phyloP scores from a whole-genome alignment of 2,329 filamentous ascomycete species.

The Zymoseptoria crescenta region DNA sequence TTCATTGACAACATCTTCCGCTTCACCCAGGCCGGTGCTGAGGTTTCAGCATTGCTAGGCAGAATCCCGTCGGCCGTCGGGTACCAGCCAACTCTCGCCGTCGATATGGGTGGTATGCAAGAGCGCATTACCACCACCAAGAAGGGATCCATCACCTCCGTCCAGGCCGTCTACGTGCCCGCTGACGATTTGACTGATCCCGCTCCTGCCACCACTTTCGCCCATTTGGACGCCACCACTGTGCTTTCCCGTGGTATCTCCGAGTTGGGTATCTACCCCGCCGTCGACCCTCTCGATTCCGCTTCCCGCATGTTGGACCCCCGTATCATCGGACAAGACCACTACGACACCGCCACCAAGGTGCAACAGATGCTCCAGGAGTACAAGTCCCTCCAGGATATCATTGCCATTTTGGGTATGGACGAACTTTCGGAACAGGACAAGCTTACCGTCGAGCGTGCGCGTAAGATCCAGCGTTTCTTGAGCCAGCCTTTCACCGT shows the following conservation, averaged over 20 bases:
- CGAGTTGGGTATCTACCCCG: conserved; percentile 99
- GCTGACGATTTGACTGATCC: conserved; percentile 99
- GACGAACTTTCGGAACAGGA: conserved; percentile 98
- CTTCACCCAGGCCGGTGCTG: conserved; percentile 99
- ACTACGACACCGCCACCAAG: conserved; percentile 89
- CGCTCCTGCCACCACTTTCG: conserved; percentile 98
- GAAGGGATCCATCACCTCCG: conserved; percentile 99
- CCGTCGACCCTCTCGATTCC: conserved; percentile 98
- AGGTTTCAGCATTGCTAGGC: conserved; percentile 98
- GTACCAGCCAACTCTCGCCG: conserved; percentile 97
- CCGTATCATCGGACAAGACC: conserved; percentile 94
- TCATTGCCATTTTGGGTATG: conserved; percentile 98
- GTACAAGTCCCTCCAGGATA: conserved; percentile 99
- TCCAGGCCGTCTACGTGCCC: conserved; percentile 99
- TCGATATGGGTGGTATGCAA: conserved; percentile 99
- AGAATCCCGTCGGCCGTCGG: conserved; percentile 99
- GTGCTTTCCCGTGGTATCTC: conserved; percentile 99
- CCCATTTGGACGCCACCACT: conserved; percentile 99
- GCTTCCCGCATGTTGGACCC: conserved; percentile 99
- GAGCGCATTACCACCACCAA: conserved; percentile 99
- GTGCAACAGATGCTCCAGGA: conserved; percentile 99
- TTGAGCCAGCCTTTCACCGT: conserved; percentile 98
- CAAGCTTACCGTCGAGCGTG: conserved; percentile 99
- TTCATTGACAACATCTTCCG: conserved; percentile 99
- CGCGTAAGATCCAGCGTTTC: conserved; percentile 99